Evolutionary conservation across 2,329 filamentous ascomycete genomes (phyloP), one percentile per base, ranked within the genome.

Genomic region (Talaromyces sp.): DNA sequence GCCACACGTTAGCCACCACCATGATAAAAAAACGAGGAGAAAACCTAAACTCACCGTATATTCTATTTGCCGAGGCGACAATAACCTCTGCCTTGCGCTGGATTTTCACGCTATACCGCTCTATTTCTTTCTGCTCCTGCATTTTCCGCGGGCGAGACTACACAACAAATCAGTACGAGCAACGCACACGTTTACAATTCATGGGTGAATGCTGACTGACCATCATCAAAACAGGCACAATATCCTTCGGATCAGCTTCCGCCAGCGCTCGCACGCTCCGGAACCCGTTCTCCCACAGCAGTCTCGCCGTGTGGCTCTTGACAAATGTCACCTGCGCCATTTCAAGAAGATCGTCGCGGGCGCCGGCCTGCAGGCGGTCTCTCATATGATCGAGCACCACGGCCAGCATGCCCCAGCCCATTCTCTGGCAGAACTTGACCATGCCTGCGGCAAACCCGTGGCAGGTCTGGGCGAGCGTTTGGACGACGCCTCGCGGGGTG

Each of bases 401-500:
- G 7, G 85, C 85, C 70, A 92, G 83, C 66, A 88, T 85, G 1
- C 86, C 87, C 88, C 88, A 91, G 2, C 82, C 85, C 89, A 92
- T 91, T 19, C 85, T 81, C 65, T 90, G 82, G 68, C 89, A 92
- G 68, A 92, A 92, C 65, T 89, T 91, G 62, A 92, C 85, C 80
- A 91, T 90, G 3, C 88, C 88, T 1, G 88, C 87, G 3, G 88
- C 89, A 68, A 92, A 92, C 0, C 89, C 89, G 64, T 91, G 86
- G 65, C 89, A 91, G 1, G 86, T 88, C 66, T 91, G 88, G 2
- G 88, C 84, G 1, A 92, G 78, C 21, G 81, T 89, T 72, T 92
- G 89, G 11, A 92, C 84, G 5, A 83, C 81, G 1, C 89, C 89
- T 21, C 89, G 83, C 9, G 88, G 85, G 61, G 85, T 84, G 62